Evolutionary conservation across 176 grass and related monocot genomes (phyloP).

Genomic region (Raddia distichophylla): DNA sequence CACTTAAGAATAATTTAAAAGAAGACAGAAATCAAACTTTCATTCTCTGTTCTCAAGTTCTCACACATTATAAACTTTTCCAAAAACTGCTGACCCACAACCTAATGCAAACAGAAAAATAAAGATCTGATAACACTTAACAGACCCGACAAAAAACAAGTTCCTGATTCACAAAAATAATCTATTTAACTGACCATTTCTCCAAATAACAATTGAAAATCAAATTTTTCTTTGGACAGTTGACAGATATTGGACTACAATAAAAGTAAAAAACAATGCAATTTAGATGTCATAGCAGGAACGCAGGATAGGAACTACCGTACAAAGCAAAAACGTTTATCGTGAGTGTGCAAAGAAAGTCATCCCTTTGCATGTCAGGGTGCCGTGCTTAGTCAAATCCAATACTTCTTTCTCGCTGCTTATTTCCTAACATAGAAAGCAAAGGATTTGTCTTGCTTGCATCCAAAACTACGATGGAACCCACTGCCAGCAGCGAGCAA

Average conservation of each 20-base stretch:
- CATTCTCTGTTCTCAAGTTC: conserved; percentile 3
- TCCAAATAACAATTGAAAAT: background rate
- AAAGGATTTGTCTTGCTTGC: conserved; percentile 48
- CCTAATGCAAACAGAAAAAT: background rate
- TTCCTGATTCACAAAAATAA: background rate
- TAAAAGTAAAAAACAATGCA: conserved; percentile 1
- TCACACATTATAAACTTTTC: background rate
- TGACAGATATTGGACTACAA: background rate
- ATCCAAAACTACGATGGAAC: conserved; percentile 38
- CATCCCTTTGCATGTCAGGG: conserved; percentile 20
- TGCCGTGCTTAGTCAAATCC: background rate
- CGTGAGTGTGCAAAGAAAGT: conserved; percentile 4
- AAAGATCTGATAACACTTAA: background rate
- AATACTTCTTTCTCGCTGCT: conserved; percentile 43
- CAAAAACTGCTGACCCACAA: conserved; percentile 29
- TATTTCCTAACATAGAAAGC: conserved; percentile 32
- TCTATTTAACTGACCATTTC: background rate
- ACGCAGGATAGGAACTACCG: background rate
- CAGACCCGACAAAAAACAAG: background rate
- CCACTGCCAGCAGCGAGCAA: conserved; percentile 15
- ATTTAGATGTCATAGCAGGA: background rate
- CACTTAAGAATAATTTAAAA: background rate
- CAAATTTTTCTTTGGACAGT: background rate
- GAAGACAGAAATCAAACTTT: conserved; percentile 3
- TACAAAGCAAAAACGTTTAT: conserved; percentile 10